Evolutionary conservation across 2,329 filamentous ascomycete genomes (phyloP), one percentile per base, ranked within the genome.

Genomic region (Ophiostoma tasmaniense): DNA sequence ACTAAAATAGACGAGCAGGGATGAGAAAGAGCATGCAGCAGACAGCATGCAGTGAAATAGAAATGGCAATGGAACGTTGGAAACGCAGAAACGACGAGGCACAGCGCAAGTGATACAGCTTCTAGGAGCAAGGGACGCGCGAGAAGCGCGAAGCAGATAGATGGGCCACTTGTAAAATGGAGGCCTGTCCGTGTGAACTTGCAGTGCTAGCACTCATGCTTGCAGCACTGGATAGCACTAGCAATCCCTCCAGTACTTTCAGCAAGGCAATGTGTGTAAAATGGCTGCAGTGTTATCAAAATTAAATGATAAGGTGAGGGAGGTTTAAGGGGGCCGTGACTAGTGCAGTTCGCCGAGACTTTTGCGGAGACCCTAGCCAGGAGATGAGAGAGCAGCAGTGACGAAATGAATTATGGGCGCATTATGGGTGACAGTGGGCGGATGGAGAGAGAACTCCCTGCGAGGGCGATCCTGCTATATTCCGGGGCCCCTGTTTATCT

Each of bases 121-220:
- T 37, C 61, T 8, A n/a, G 42, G 42, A 45, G 42, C 50, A 55
- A 64, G 61, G 35, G 68, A 71, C 70, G 71, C 71, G 71, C 71
- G 70, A 73, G 70, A 73, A 70, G 72, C 72, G 72, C 71, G 72
- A 70, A 66, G 67, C 25, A 35, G 64, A 37, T 25, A 45, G 13
- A 61, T 61, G 59, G 59, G 20, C 22, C 25, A 13, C 37, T 14
- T 1, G 37, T 14, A 39, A 39, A 13, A 39, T 39, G 22, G 55
- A n/a, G 55, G 3, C 25, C 22, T 61, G 55, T n/a, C n/a, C 17
- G 45, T 50, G 50, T 55, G 55, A 6, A 5, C 33, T 33, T 33
- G 30, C 30, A 33, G 30, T 33, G 35, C 8, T 39, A 39, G 37
- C 37, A 39, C 37, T 39, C 13, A 39, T 61, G 30, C 13, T 20